Evolutionary conservation across 1,284 basidiomycete genomes (phyloP), one percentile per base, ranked within the genome.

Genomic region (Vanrija pseudolonga): DNA sequence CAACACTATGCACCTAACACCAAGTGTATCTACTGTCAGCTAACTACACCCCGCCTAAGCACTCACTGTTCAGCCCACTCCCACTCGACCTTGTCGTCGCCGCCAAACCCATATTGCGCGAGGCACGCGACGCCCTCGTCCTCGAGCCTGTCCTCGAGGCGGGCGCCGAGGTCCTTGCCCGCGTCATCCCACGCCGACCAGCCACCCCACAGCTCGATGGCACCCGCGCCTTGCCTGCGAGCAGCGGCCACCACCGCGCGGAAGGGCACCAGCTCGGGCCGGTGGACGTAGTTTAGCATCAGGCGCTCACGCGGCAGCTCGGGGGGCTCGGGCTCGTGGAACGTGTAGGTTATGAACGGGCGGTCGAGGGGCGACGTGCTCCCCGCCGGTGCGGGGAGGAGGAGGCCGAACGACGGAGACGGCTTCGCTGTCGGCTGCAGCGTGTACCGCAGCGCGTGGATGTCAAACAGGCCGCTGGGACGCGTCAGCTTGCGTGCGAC

Each of bases 121-220:
- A 58, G 37, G 20, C 24, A 48, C 45, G n/a, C 50, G 3, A 50
- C 46, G 22, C 17, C 18, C 24, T 39, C 18, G 8, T 37, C 40
- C 20, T 26, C 28, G 14, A 50, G 24, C 44, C 37, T 39, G 11
- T 23, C 12, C 12, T 32, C 32, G 9, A 32, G 32, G 9, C 12
- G 8, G 7, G 14, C 46, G 7, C 45, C 44, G 32, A 47, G 26
- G 12, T 18, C 40, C 15, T 15, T 12, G 32, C 12, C 24, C 9
- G 24, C 9, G 12, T 32, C 37, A 40, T 59, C 50, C 47, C 50
- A 55, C 1, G 22, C 50, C 2, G 9, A 24, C 18, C 19, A 32
- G 12, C 32, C 43, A 20, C 57, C 57, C 57, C 53, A 55, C 24
- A 53, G 15, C 44, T 59, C 57, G 17, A 59, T 37, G 39, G 49